These are phyloP conservation scores for Serendipita sp. DNA, from an alignment of 768 basidiomycete species.

Conservation along the genomic window DNA sequence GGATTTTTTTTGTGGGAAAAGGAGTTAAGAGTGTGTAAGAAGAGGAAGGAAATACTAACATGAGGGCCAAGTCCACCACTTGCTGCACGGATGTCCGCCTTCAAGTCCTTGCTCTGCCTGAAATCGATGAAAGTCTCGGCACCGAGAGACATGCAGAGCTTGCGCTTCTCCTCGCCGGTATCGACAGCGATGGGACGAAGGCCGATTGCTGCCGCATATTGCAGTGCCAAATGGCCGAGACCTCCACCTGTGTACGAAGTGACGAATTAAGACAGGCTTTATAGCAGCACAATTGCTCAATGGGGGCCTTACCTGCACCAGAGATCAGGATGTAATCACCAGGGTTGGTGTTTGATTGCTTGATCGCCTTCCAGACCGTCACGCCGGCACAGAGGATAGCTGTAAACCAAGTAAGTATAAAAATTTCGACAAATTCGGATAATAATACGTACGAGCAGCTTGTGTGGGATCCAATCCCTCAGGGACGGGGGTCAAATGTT, in stretches of 20 bases:
- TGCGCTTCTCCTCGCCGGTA: slow-evolving; percentile 55
- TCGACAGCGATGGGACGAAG: slow-evolving; percentile 72
- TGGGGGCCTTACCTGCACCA: slow-evolving; percentile 34
- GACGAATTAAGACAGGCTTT: background rate
- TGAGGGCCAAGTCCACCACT: slow-evolving; percentile 61
- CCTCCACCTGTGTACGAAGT: slow-evolving; percentile 32
- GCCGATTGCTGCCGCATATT: slow-evolving; percentile 67
- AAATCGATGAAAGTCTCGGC: slow-evolving; percentile 74
- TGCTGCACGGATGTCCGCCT: slow-evolving; percentile 42
- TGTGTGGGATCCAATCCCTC: slow-evolving; percentile 33
- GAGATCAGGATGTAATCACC: slow-evolving; percentile 67
- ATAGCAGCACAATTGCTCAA: slow-evolving; percentile 11
- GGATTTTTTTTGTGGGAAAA: too few relatives aligned
- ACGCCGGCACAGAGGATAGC: slow-evolving; percentile 27
- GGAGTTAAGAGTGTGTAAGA: background rate
- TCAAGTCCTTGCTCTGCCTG: slow-evolving; percentile 45
- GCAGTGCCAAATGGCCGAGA: slow-evolving; percentile 69
- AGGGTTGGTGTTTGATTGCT: slow-evolving; percentile 43
- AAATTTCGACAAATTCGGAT: slow-evolving; percentile 5
- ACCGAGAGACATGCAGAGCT: slow-evolving; percentile 44
- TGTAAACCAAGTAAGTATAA: background rate
- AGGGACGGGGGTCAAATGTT: slow-evolving; percentile 68
- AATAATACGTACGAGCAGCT: slow-evolving; percentile 38
- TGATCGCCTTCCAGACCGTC: slow-evolving; percentile 76
- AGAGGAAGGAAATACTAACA: slow-evolving; percentile 34